These are phyloP conservation scores for Choiromyces venosus DNA, from an alignment of 495 filamentous ascomycete genomes.

Conservation along the genomic window DNA sequence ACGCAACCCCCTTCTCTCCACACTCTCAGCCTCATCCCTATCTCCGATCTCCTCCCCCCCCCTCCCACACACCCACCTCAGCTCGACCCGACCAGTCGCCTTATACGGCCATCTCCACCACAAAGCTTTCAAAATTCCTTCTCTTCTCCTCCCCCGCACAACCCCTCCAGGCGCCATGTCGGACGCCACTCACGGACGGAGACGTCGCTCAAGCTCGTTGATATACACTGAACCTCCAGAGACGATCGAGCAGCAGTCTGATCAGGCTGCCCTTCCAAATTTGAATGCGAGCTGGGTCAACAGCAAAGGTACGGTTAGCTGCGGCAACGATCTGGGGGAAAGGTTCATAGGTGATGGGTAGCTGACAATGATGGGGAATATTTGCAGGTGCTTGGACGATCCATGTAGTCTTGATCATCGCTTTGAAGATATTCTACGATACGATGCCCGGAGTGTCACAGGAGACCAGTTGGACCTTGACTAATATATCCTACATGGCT, in stretches of 20 bases:
- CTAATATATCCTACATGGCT: constrained; percentile 98
- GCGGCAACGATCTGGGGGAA: background rate
- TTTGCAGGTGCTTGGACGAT: constrained; percentile 88
- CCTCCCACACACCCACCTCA: too few species aligned
- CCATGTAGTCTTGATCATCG: constrained; percentile 82
- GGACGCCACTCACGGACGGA: constrained; percentile 51
- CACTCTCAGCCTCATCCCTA: constrained; percentile 26
- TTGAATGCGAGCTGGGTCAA: constrained; percentile 98
- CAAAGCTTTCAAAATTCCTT: constrained; percentile 38
- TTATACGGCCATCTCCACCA: constrained; percentile 22
- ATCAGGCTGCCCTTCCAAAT: constrained; percentile 90
- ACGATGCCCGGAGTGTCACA: constrained; percentile 91
- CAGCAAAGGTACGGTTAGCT: constrained; percentile 71
- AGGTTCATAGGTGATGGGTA: background rate
- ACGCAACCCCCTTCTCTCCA: constrained; percentile 8
- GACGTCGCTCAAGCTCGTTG: constrained; percentile 89
- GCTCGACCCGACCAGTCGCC: constrained; percentile 21
- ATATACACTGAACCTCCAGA: constrained; percentile 93
- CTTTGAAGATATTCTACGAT: constrained; percentile 91
- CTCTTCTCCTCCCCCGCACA: constrained; percentile 41
- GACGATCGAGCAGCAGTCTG: constrained; percentile 89
- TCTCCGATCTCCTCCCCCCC: constrained; percentile 12
- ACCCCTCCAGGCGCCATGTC: constrained; percentile 40
- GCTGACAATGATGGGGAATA: constrained; percentile 17
- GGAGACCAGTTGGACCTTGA: constrained; percentile 96